A percentile compares a stretch with the other conserved stretches of the same genome.
phyloP scores from a whole-genome alignment of 2,329 filamentous ascomycete genomes.

The Epichloe sibirici region DNA sequence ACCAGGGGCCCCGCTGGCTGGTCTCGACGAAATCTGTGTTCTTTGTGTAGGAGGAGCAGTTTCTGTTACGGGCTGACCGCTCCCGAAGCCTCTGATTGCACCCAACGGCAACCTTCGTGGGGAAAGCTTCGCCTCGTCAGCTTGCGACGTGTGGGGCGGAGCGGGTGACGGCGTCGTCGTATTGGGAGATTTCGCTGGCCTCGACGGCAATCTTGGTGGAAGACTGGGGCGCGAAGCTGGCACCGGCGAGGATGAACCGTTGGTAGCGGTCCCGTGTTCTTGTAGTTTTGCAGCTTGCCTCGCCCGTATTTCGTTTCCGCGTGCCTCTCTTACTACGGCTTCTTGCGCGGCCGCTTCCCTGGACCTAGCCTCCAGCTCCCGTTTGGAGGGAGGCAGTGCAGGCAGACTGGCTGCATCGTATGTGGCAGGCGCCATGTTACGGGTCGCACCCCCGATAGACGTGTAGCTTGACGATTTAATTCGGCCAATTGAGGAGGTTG shows the following conservation, averaged over 20 bases:
- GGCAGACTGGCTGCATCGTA: conserved; percentile 46
- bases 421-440: conserved; percentile 40
- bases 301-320: conserved; percentile 5
- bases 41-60: background rate
- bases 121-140: conserved; percentile 2
- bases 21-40: conserved; percentile 3
- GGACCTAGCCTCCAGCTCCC: conserved; percentile 38
- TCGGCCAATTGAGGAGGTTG: conserved; percentile 36
- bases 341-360: conserved; percentile 13
- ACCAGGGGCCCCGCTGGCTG: conserved; percentile 6
- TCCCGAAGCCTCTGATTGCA: conserved; percentile 14
- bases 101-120: conserved; percentile 6
- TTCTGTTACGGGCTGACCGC: background rate
- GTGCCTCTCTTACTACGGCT: background rate
- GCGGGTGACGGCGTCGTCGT: conserved; percentile 6
- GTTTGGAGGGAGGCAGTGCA: conserved; percentile 41
- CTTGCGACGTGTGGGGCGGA: background rate
- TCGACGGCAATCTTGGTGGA: conserved; percentile 39
- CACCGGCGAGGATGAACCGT: conserved; percentile 9
- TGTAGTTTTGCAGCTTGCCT: conserved; percentile 5
- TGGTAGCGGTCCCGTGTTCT: conserved; percentile 16
- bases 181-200: conserved; percentile 25
- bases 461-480: conserved; percentile 35
- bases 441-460: conserved; percentile 28
- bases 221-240: conserved; percentile 25